Base-by-base conservation (phyloP, 1,284 basidiomycete genomes). In the Mycena citricolor region DNA sequence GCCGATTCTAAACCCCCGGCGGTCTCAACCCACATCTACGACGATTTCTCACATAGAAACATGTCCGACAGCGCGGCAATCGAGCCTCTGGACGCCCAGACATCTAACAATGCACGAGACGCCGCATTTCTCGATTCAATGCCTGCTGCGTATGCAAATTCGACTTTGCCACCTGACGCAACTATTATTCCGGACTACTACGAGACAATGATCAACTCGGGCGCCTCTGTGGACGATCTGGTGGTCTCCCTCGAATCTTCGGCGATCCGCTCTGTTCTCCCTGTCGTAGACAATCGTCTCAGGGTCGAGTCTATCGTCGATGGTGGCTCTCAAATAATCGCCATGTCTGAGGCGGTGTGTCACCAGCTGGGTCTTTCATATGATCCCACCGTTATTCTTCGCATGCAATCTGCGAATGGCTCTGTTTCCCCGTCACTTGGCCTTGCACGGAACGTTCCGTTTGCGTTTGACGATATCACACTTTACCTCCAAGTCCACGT, bases 331-430 rank as follows among this genome's bases (percentile, higher is more conserved):
- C 41, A 43, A 25, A 43, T 48, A 16, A 32, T 48, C 12, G 33
- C 46, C 12, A 48, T 48, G 46, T 44, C 47, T 8, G 44, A 46
- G 13, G 38, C 44, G 5, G 17, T 46, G 34, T 46, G 44, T 14
- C 37, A 39, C 26, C 24, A 29, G 3, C 39, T 42, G 8, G 34
- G 6, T 8, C 33, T 42, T 31, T 20, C 36, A 12, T 49, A 49
- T 31, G 43, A 49, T 36, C 47, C 47, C 2, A 14, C 22, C 8
- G 33, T 49, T 14, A 29, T 36, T 2, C n/a, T 49, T 7, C 35
- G 32, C 12, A 44, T 49, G 42, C 42, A 49, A 22, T 44, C 42
- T 24, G 47, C 47, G 4, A 49, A 49, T 26, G 42, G 42, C 25
- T 5, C 42, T 3, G 24, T 49, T 19, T 34, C 33, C 32, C 36